Conservation (phyloP, 257 asterid genomes). For the Solanum peruvianum region DNA sequence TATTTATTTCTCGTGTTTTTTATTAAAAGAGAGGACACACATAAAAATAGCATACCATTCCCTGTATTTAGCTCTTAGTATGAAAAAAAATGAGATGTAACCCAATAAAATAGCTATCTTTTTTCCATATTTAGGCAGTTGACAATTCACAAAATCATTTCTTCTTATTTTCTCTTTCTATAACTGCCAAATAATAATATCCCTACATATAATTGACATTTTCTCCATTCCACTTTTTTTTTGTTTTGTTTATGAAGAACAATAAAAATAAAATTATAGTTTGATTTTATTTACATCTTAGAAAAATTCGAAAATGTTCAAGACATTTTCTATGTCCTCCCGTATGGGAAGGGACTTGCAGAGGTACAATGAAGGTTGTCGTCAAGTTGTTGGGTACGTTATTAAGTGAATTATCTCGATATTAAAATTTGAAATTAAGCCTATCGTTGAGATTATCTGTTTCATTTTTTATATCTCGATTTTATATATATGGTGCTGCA, state of each 20-base stretch:
- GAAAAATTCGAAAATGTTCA: constrained; percentile 11
- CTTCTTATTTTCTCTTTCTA: not conserved
- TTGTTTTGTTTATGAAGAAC: not conserved
- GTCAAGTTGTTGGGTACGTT: constrained; percentile 44
- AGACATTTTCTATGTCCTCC: constrained; percentile 19
- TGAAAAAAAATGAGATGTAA: not conserved
- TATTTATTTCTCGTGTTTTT: not conserved
- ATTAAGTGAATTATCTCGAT: not conserved
- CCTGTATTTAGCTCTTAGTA: not conserved
- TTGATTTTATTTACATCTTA: not conserved
- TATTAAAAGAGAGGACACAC: not conserved
- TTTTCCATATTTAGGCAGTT: not conserved
- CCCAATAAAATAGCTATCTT: not conserved
- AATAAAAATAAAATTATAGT: not conserved
- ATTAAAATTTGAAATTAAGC: not conserved
- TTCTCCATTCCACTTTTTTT: not conserved
- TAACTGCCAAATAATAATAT: not conserved
- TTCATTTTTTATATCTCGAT: not conserved
- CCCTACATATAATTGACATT: not conserved
- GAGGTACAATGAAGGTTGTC: constrained; percentile 29
- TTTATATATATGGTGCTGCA: constrained; percentile 17
- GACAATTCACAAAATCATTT: not conserved
- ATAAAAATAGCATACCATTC: not conserved
- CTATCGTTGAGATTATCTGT: not conserved
- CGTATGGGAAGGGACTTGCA: constrained; percentile 40